Base-by-base conservation (phyloP, 192 early-diverging fungal species). In the Entomortierella lignicola region DNA sequence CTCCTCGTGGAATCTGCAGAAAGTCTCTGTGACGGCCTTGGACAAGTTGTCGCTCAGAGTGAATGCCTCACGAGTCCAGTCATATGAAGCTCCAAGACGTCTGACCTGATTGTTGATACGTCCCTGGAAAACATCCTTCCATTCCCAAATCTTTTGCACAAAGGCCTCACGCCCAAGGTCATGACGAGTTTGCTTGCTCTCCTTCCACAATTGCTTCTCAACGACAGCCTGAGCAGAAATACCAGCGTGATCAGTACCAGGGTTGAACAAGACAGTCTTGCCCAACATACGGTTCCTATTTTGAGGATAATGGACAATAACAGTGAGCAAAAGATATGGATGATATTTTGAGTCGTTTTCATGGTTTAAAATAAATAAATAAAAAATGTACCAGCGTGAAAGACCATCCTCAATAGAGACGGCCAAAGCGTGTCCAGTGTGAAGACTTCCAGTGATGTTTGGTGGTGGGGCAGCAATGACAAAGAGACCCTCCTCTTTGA, bases 161-260 rank as follows among this genome's bases (percentile, higher is more conserved):
- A 99, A 97, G 17, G 83, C 85, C 48, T 97, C 95, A 61, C 98
- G 95, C 34, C 98, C 98, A 34, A 96, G 70, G 66, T 96, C 94
- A 72, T 99, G 96, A 44, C 97, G 91, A 11, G 96, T 97, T 63
- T 90, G 71, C 43, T 89, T 83, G 48, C 88, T 81, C 64, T 97
- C 92, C 82, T 91, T 92, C 93, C 92, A 94, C 57, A 99, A 66
- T 81, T 90, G 92, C 85, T 98, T 97, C 77, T 99, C 98, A 13
- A 99, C 98, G 17, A 99, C 97, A 41, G 96, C 85, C 81, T 99
- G 98, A 17, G 94, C 94, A 41, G 98, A 94, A 74, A 99, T 98
- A 70, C 96, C 96, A 26, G 97, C 98, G 67, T 99, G 98, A 77
- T 99, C 98, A 56, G 89, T 92, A 51, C 96, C 98, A 13, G 96